Conservation (phyloP, 2,329 filamentous ascomycete genomes). For the Zymoseptoria tritici region DNA sequence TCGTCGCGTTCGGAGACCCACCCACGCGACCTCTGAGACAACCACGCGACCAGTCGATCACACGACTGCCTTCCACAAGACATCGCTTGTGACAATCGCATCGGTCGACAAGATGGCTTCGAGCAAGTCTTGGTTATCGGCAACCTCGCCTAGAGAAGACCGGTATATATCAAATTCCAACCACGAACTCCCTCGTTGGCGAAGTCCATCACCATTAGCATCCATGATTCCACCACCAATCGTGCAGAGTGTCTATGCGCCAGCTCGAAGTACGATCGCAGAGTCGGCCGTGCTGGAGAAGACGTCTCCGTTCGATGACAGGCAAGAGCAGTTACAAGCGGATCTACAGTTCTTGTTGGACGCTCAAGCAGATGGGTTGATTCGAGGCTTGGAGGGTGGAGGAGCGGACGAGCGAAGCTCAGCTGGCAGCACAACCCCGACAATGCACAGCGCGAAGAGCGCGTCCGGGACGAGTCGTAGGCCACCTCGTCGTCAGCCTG, state of each 20-base stretch:
- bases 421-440: slow-evolving; percentile 44
- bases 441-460: slow-evolving; percentile 32
- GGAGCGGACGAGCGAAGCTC: slow-evolving; percentile 39
- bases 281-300: slow-evolving; percentile 40
- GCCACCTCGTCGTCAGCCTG: slow-evolving; percentile 44
- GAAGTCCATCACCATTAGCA: slow-evolving; percentile 26
- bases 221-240: slow-evolving; percentile 31
- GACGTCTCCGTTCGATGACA: slow-evolving; percentile 31
- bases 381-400: slow-evolving; percentile 39
- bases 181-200: slow-evolving; percentile 29
- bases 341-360: slow-evolving; percentile 54
- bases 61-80: not conserved
- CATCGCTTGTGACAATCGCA: not conserved
- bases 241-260: slow-evolving; percentile 24
- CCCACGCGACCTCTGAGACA: not conserved
- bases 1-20: not conserved
- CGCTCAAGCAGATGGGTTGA: slow-evolving; percentile 52
- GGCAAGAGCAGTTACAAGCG: slow-evolving; percentile 48
- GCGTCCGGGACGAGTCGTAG: slow-evolving; percentile 23
- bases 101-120: slow-evolving; percentile 11
- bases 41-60: not conserved
- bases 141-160: slow-evolving; percentile 17
- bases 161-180: slow-evolving; percentile 15
- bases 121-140: slow-evolving; percentile 24
- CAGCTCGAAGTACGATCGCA: slow-evolving; percentile 7